Evolutionary conservation across 495 filamentous ascomycete species (phyloP), one percentile per base, ranked within the genome.

Genomic region (Lepidopterella palustris): DNA sequence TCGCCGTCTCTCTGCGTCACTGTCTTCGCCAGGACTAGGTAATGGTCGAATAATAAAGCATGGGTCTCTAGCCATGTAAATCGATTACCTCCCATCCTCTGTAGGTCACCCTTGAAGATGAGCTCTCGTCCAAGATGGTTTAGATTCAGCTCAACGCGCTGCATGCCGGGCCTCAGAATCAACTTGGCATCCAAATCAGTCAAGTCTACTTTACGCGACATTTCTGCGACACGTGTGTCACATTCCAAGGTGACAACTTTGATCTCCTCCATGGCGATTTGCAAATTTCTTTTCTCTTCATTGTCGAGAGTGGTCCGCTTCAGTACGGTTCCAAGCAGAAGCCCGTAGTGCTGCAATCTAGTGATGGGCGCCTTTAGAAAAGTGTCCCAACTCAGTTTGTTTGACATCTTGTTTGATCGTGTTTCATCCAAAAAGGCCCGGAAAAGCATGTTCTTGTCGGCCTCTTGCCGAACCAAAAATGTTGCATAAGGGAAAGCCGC

Each of bases 341-440:
- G 79, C 5, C 86, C 84, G 69, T 97, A 97, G 55, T 92, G 83
- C 75, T 97, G 93, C 50, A 99, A 81, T 52, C 92, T 77, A 6
- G 90, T 96, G 63, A 99, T 96, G 3, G 93, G 93, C 8, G 86
- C 84, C 70, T 96, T 97, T 21, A 97, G 80, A 66, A 89, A 99
- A 0, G 88, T 96, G 58, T 92, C 89, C 90, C 92, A 99, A 60
- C 88, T 89, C 50, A 97, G 77, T 59, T 90, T 84, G 63, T 87
- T 87, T 0, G 89, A 92, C n/a, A 85, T 76, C 71, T 88, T 87
- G 68, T 97, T 82, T 1, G 87, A 82, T 53, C 85, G 83, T 20
- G 84, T 86, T 54, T 86, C 78, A 39, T 95, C 87, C 27, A 97
- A 77, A 67, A 97, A 97, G 57, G 87, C 80, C 39, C 82, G 82